These are phyloP conservation scores for Grosmannia penicillata DNA, from an alignment of 2,329 filamentous ascomycete genomes.

Conservation along the genomic window DNA sequence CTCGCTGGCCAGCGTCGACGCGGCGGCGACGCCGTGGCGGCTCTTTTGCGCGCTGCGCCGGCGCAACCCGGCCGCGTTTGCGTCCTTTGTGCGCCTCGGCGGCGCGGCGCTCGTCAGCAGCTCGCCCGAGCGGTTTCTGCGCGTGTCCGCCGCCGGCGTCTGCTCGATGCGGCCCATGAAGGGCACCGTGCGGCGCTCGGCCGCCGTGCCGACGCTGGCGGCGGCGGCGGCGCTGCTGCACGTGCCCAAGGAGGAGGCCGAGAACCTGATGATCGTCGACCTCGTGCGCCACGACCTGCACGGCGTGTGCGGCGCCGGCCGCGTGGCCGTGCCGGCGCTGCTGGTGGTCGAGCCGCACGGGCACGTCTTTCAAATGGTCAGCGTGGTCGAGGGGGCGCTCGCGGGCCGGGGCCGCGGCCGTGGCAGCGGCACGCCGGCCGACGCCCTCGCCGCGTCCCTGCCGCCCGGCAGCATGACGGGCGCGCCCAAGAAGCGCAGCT, in stretches of 20 bases:
- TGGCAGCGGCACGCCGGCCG: slow-evolving; percentile 39
- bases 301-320: slow-evolving; percentile 61
- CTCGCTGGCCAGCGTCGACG: slow-evolving; percentile 20
- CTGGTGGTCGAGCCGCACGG: slow-evolving; percentile 85
- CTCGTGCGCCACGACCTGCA: slow-evolving; percentile 89
- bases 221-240: slow-evolving; percentile 60
- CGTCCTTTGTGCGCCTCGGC: slow-evolving; percentile 63
- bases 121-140: slow-evolving; percentile 78
- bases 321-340: slow-evolving; percentile 60
- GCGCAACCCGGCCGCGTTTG: slow-evolving; percentile 71
- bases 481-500: slow-evolving; percentile 84
- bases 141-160: slow-evolving; percentile 13
- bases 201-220: slow-evolving; percentile 47
- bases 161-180: slow-evolving; percentile 90
- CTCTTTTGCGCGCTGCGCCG: slow-evolving; percentile 57
- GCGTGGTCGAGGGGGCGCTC: slow-evolving; percentile 72
- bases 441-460: slow-evolving; percentile 62
- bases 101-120: slow-evolving; percentile 60
- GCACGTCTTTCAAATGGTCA: slow-evolving; percentile 83
- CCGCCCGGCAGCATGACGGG: slow-evolving; percentile 95
- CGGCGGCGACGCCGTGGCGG: slow-evolving; percentile 42
- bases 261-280: slow-evolving; percentile 97
- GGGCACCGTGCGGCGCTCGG: slow-evolving; percentile 75
- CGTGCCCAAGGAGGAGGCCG: slow-evolving; percentile 78
- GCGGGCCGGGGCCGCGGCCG: too few relatives aligned